Conservation (phyloP, 148 eudicot species). For the Camellia granthamiana region DNA sequence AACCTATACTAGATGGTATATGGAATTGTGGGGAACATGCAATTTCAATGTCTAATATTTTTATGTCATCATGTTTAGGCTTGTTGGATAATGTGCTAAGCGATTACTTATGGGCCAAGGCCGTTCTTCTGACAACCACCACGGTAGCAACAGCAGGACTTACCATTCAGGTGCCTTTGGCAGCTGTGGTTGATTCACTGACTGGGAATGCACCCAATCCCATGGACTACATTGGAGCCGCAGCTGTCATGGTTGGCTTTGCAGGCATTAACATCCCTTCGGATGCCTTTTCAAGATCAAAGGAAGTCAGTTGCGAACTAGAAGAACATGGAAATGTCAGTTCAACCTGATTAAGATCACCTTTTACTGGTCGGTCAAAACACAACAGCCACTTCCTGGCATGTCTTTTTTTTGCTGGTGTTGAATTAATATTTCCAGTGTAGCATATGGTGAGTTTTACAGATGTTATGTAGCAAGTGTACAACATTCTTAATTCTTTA, state of each 20-base stretch:
- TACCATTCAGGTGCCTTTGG: slow-evolving; percentile 90
- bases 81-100: slow-evolving; percentile 91
- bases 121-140: slow-evolving; percentile 87
- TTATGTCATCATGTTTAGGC: slow-evolving; percentile 38
- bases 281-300: slow-evolving; percentile 41
- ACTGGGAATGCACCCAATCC: slow-evolving; percentile 63
- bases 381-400: not conserved
- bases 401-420: not conserved
- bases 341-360: slow-evolving; percentile 20
- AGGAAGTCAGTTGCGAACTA: slow-evolving; percentile 41
- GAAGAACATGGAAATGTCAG: slow-evolving; percentile 29
- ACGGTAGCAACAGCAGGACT: slow-evolving; percentile 99
- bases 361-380: slow-evolving; percentile 6
- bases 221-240: slow-evolving; percentile 83
- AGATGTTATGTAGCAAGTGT: not conserved
- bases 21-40: not conserved
- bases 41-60: not conserved
- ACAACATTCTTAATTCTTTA: not conserved
- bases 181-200: slow-evolving; percentile 75
- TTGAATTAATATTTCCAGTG: not conserved
- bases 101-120: slow-evolving; percentile 96
- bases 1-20: not conserved
- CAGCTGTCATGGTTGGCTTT: slow-evolving; percentile 79
- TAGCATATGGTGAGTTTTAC: not conserved
- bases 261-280: slow-evolving; percentile 78